Evolutionary conservation across 257 asterid genomes (phyloP).

Genomic region (Eucommia ulmoides): DNA sequence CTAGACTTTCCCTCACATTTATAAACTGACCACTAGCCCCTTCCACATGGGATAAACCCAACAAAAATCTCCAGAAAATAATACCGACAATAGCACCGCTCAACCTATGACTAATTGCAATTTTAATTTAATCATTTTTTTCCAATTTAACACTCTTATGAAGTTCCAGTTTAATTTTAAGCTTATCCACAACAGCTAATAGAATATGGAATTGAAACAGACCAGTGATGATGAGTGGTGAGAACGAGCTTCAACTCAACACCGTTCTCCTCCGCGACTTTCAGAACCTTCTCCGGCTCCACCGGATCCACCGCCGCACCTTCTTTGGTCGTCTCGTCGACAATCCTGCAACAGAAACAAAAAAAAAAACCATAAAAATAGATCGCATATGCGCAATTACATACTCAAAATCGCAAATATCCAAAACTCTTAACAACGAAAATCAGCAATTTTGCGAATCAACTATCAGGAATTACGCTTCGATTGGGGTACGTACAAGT

Average conservation of each 20-base stretch:
- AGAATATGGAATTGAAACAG: conserved; percentile 1
- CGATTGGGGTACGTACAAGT: conserved; percentile 27
- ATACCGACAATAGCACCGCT: no score
- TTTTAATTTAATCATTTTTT: no score
- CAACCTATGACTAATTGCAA: no score
- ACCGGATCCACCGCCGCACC: conserved; percentile 94
- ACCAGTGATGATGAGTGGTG: conserved; percentile 98
- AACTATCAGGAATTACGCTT: neutral
- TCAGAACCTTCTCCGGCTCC: conserved; percentile 71
- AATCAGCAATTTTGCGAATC: neutral
- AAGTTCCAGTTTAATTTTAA: no score
- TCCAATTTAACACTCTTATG: no score
- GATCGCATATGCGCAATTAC: neutral
- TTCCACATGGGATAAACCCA: no score
- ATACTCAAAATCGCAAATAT: neutral
- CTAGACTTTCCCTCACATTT: no score
- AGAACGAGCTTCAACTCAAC: conserved; percentile 64
- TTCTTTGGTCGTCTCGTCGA: conserved; percentile 65
- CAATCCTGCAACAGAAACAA: conserved; percentile 22
- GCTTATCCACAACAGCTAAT: no score
- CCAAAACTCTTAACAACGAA: neutral
- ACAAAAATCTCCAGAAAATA: no score
- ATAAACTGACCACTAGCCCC: no score
- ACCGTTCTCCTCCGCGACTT: conserved; percentile 68
- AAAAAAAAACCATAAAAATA: neutral